Percentiles rank a stretch among this genome's conserved stretches.
phyloP scores from a whole-genome alignment of 495 filamentous ascomycete genomes.

The Parathielavia hyrcaniae region DNA sequence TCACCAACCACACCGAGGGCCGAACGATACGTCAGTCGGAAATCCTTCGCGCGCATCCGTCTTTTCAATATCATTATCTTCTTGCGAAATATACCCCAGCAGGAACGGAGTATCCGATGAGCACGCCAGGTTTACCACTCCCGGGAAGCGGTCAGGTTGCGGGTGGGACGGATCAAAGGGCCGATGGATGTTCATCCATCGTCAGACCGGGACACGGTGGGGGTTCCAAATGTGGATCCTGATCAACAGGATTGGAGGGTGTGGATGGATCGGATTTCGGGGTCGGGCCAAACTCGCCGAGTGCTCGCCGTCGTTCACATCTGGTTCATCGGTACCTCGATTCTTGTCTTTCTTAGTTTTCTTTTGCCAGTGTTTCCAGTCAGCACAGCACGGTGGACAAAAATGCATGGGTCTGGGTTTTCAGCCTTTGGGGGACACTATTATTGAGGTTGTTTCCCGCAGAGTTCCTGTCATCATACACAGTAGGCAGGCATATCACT shows the following conservation, averaged over 20 bases:
- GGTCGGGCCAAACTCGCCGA: neutral
- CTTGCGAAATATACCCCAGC: constrained; percentile 12
- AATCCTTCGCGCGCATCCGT: neutral
- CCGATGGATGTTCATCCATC: neutral
- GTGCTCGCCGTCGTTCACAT: too few species aligned
- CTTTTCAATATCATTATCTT: constrained; percentile 1
- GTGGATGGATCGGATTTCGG: neutral
- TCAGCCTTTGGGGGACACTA: too few species aligned
- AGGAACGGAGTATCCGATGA: constrained; percentile 6
- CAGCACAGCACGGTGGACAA: too few species aligned
- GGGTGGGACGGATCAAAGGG: constrained; percentile 6
- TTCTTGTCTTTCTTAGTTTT: too few species aligned
- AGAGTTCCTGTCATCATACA: too few species aligned
- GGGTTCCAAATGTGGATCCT: constrained; percentile 3
- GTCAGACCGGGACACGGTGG: constrained; percentile 5
- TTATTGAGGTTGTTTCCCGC: too few species aligned
- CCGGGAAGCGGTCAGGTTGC: neutral
- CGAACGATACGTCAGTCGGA: neutral
- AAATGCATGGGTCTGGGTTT: too few species aligned
- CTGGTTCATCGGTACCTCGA: too few species aligned
- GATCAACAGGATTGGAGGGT: neutral
- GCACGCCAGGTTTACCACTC: constrained; percentile 4
- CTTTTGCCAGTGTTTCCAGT: neutral
- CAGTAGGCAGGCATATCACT: too few species aligned
- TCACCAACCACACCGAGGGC: neutral